Conservation (phyloP, 108 stramenopile genomes). For the Cyclostephanos tholiformis region DNA sequence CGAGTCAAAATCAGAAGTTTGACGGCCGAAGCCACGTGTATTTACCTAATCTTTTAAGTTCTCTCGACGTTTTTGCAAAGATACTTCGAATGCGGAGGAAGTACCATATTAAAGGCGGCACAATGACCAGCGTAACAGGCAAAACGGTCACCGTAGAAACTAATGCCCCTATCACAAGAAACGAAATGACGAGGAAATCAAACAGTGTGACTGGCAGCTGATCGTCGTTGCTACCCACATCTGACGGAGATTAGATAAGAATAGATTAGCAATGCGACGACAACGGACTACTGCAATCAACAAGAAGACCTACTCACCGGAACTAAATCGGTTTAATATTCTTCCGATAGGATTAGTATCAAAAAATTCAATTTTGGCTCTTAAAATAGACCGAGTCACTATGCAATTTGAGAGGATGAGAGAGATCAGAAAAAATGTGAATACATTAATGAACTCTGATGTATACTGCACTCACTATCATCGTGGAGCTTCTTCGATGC, state of each 20-base stretch:
- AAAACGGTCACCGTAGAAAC: slow-evolving; percentile 51
- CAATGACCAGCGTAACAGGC: slow-evolving; percentile 67
- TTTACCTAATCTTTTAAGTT: slow-evolving; percentile 73
- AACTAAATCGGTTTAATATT: slow-evolving; percentile 76
- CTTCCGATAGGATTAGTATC: slow-evolving; percentile 93
- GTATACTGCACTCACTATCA: too few relatives aligned
- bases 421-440: too few relatives aligned
- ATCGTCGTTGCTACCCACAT: slow-evolving; percentile 86
- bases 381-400: slow-evolving; percentile 77
- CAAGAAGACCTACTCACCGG: slow-evolving; percentile 1
- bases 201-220: slow-evolving; percentile 70
- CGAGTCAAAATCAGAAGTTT: not conserved
- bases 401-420: too few relatives aligned
- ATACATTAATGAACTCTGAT: too few relatives aligned
- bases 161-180: slow-evolving; percentile 75
- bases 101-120: slow-evolving; percentile 75
- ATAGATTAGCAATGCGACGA: not conserved
- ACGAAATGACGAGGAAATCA: slow-evolving; percentile 70
- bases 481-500: slow-evolving; percentile 81
- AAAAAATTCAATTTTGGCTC: slow-evolving; percentile 88
- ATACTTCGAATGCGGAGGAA: slow-evolving; percentile 66
- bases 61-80: slow-evolving; percentile 80
- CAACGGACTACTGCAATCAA: not conserved
- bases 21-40: not conserved
- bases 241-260: slow-evolving; percentile 57